phyloP scores from a whole-genome alignment of 176 grass and related monocot species.

The Urochloa ruziziensis region DNA sequence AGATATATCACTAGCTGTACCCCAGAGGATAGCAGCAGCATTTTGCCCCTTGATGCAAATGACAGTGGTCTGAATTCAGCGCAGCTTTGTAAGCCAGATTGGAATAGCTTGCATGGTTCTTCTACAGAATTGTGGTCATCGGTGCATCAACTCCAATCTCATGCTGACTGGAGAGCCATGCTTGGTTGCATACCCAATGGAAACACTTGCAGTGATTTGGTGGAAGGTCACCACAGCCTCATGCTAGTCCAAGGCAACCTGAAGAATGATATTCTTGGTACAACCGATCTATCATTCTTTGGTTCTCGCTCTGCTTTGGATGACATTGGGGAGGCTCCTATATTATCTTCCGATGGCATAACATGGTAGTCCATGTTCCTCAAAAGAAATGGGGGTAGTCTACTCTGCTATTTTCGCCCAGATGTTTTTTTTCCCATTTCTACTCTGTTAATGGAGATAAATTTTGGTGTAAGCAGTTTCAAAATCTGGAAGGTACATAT shows the following conservation, averaged over 20 bases:
- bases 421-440: not conserved
- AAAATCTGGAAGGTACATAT: not conserved
- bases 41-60: conserved; percentile 24
- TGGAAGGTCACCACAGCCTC: not conserved
- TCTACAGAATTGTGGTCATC: conserved; percentile 32
- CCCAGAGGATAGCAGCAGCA: not conserved
- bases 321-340: conserved; percentile 11
- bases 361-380: conserved; percentile 17
- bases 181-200: conserved; percentile 26
- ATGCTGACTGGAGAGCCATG: conserved; percentile 3
- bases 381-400: conserved; percentile 16
- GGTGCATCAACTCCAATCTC: conserved; percentile 18
- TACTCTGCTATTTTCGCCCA: not conserved
- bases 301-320: conserved; percentile 29
- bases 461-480: not conserved
- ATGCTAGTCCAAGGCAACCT: conserved; percentile 27
- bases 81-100: conserved; percentile 35
- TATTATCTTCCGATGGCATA: conserved; percentile 19
- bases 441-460: not conserved
- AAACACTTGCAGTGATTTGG: conserved; percentile 28
- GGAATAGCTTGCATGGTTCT: not conserved
- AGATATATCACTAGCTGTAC: conserved; percentile 11
- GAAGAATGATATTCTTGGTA: conserved; percentile 6
- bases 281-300: conserved; percentile 23
- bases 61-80: conserved; percentile 23